phyloP scores from a whole-genome alignment of 306 rosid genomes.

The Malus domestica region DNA sequence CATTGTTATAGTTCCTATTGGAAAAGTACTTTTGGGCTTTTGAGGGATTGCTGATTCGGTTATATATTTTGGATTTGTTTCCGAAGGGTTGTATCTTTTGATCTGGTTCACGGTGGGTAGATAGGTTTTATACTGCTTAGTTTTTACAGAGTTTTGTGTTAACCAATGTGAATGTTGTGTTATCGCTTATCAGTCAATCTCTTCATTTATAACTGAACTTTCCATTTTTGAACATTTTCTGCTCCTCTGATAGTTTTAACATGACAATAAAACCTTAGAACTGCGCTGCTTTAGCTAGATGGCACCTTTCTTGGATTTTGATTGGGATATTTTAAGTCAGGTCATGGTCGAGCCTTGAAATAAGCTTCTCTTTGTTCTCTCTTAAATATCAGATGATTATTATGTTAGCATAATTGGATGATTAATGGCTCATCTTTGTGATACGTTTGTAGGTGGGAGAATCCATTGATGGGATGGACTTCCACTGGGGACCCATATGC shows the following conservation, averaged over 20 bases:
- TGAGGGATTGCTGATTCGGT: not conserved
- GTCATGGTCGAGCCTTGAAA: not conserved
- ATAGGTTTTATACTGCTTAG: not conserved
- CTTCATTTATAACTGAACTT: not conserved
- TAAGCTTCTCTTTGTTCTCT: not conserved
- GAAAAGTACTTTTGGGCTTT: not conserved
- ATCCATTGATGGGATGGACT: conserved; percentile 99
- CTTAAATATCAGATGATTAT: not conserved
- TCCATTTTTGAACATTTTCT: not conserved
- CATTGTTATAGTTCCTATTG: not conserved
- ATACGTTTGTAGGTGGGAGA: conserved; percentile 78
- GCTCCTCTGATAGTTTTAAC: too few species aligned
- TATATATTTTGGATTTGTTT: not conserved
- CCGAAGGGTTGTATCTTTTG: not conserved
- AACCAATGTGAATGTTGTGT: not conserved
- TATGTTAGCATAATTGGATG: not conserved
- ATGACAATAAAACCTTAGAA: not conserved
- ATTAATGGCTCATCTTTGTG: conserved; percentile 6
- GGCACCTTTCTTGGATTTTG: not conserved
- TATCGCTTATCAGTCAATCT: not conserved
- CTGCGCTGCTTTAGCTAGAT: not conserved
- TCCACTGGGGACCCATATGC: conserved; percentile 95
- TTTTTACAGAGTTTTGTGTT: not conserved
- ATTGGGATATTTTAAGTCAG: conserved; percentile 1
- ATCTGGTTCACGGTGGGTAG: not conserved